phyloP scores from a whole-genome alignment of 2,329 filamentous ascomycete species.

The Cercospora nicotianae region DNA sequence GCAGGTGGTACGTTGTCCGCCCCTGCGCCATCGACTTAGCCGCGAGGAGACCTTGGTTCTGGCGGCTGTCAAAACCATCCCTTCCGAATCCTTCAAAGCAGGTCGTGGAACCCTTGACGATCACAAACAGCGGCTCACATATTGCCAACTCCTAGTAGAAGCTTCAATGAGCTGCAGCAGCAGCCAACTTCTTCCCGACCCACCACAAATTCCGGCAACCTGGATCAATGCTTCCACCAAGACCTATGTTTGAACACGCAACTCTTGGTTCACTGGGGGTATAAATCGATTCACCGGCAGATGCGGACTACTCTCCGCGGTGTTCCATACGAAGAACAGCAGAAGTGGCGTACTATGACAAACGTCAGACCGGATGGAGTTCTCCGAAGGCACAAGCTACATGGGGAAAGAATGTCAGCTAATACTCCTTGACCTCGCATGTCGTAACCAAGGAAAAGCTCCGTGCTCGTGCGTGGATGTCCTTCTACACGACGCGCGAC shows the following conservation, averaged over 20 bases:
- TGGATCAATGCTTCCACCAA: not conserved
- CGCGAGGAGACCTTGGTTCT: not conserved
- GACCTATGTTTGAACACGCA: not conserved
- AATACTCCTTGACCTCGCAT: not conserved
- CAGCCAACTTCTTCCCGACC: not conserved
- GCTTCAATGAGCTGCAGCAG: not conserved
- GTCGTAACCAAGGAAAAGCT: not conserved
- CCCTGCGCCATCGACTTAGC: not conserved
- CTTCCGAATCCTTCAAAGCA: not conserved
- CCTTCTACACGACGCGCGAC: not conserved
- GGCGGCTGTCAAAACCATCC: not conserved
- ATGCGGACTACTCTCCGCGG: not conserved
- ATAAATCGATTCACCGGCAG: not conserved
- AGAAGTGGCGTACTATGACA: not conserved
- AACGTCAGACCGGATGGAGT: not conserved
- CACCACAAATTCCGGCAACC: not conserved
- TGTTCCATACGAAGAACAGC: not conserved
- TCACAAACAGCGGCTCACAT: not conserved
- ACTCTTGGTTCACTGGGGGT: not conserved
- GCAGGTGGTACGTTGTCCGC: not conserved
- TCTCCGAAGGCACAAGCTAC: not conserved
- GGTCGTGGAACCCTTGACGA: not conserved
- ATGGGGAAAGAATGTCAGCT: not conserved
- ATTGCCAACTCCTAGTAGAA: not conserved
- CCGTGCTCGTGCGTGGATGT: not conserved